Evolutionary conservation across 2,329 filamentous ascomycete genomes (phyloP), one percentile per base, ranked within the genome.

Genomic region (Helotiales sp.): DNA sequence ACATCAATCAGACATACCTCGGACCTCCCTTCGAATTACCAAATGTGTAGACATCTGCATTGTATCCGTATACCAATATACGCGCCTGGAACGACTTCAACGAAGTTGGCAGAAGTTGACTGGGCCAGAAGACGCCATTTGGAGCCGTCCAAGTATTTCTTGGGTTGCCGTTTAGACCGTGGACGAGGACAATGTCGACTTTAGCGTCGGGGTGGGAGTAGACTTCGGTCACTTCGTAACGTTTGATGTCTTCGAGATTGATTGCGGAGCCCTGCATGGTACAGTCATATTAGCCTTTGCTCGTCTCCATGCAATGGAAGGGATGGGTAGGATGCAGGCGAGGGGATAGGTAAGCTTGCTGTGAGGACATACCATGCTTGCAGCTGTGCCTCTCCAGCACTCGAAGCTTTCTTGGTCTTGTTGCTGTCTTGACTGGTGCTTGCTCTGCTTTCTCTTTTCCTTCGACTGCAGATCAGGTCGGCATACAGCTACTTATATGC

Each of bases 31-130:
- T 83, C 71, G 82, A 80, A 2, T 79, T 81, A 22, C 76, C 75
- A 69, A 85, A 85, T 0, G 83, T 77, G 43, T 80, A 78, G 1
- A 86, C 82, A 66, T 91, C 89, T 26, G 90, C 89, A 76, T 93
- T 91, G 76, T 93, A 93, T 26, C 91, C 91, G 75, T 92, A 93
- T 0, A 90, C 89, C 63, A 93, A 78, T 22, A 93, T 81, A 61
- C 91, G 87, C 61, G 88, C 89, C 26, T 84, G 84, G 11, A 82
- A 81, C 10, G 82, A 80, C 62, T 82, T 83, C 17, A 93, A 80
- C 1, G 89, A 83, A 0, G 79, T 76, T 0, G 91, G 90, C 1
- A 93, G 82, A 15, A 93, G 82, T 69, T 92, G 87, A 13, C 82
- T 79, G 0, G 91, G 91, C 91, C 91, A 93, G 78, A 90, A 92